Base-by-base conservation (phyloP, 2,329 filamentous ascomycete genomes). In the Bertia moriformis region DNA sequence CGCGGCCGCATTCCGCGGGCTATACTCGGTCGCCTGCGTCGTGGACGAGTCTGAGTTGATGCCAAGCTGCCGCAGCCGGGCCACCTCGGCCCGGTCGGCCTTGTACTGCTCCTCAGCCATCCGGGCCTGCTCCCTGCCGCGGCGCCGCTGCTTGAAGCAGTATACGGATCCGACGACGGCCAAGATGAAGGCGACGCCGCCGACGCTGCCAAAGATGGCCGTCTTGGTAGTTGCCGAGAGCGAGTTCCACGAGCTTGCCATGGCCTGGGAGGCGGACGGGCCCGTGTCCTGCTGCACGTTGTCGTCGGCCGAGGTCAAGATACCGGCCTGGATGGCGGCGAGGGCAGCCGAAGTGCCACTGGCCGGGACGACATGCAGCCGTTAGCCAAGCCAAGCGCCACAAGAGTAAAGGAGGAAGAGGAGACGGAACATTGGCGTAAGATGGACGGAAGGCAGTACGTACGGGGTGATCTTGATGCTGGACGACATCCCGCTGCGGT, bases 391-490 rank as follows among this genome's bases (percentile, higher is more conserved):
- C 27, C 18, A 10, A 27, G 27, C 2, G 4, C 13, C 15, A 40
- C 13, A 41, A 30, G 15, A 14, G 12, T 15, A 20, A 10, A 15
- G 7, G 17, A 18, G 36, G 24, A 27, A 14, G 15, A 4, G 13
- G 2, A 24, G 22, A 36, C 5, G 13, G 4, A 18, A 14, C 4
- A 3, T 33, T 5, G 3, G 5, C n/a, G 3, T n/a, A 13, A 15
- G 14, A n/a, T 3, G n/a, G 14, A 18, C n/a, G n/a, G n/a, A n/a
- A 14, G 7, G 10, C 3, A 38, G 4, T 15, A 62, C 69, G 62
- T 61, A 75, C 69, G 53, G 52, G 40, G 61, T 55, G 20, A 69
- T 54, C 46, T 78, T 63, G 54, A 83, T 82, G 59, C 76, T 81
- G 49, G 77, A 49, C 63, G 65, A 81, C 39, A 58, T 62, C 39